Evolutionary conservation across 2,329 filamentous ascomycete species (phyloP).

Genomic region (Mollisiaceae sp.): DNA sequence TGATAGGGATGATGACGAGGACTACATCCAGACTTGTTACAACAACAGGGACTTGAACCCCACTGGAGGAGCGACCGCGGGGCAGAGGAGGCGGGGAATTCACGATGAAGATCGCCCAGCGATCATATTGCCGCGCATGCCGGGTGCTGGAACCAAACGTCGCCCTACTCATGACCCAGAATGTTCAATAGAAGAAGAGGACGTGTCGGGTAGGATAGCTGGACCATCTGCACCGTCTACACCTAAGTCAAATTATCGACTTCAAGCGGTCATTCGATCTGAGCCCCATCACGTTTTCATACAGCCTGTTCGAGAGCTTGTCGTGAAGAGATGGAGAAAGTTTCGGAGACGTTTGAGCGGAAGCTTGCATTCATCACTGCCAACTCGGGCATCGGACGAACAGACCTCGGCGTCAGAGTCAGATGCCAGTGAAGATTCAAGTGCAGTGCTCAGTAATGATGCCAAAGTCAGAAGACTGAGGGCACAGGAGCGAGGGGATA

Average conservation of each 20-base stretch:
- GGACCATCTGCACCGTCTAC: neutral
- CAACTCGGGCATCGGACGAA: conserved; percentile 26
- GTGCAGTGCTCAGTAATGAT: conserved; percentile 28
- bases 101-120: neutral
- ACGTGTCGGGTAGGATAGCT: neutral
- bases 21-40: conserved; percentile 7
- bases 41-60: conserved; percentile 1
- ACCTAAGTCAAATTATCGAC: conserved; percentile 28
- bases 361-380: conserved; percentile 30
- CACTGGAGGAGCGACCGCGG: conserved; percentile 3
- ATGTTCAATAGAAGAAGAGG: conserved; percentile 6
- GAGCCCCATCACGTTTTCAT: conserved; percentile 41
- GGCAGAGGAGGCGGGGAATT: conserved; percentile 11
- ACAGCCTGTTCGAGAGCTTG: conserved; percentile 40
- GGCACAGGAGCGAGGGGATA: conserved; percentile 39
- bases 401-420: conserved; percentile 21
- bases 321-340: conserved; percentile 39
- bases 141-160: neutral
- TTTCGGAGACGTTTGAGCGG: conserved; percentile 37
- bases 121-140: neutral
- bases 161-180: neutral
- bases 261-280: conserved; percentile 36
- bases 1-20: conserved; percentile 9
- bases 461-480: conserved; percentile 33
- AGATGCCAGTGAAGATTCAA: conserved; percentile 15